Evolutionary conservation across 257 asterid genomes (phyloP), one percentile per base, ranked within the genome.

Genomic region (Verbena officinalis): DNA sequence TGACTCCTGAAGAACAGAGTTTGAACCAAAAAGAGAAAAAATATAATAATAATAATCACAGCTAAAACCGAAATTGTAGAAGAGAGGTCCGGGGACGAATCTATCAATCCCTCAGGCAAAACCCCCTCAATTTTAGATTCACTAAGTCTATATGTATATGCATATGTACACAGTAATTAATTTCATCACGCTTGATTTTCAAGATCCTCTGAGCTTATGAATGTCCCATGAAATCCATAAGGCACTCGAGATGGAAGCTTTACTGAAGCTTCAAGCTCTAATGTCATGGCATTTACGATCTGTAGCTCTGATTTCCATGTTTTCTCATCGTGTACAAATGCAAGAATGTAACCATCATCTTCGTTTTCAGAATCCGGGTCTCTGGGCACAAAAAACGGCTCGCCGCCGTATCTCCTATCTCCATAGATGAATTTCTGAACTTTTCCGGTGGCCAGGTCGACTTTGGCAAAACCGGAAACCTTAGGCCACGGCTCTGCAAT

Each of bases 211-310:
- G 84, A 60, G 75, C 75, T 74, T 2, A 89, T 71, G 24, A 86
- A 89, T 16, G 97, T 89, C 16, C 95, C 97, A 15, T 89, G 97
- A 65, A 89, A 89, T 1, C 97, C 97, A 40, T 89, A 89, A 1
- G 97, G 95, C 30, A 89, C 97, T 63, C 95, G 76, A 5, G 95
- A 83, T 1, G 95, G 97, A 9, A 89, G 84, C 46, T 62, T 65
- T 0, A 89, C 79, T 0, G 73, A 20, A 7, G 94, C 95, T 59
- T 81, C 94, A 34, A 64, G n/a, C 65, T 79, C 20, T 52, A 89
- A 13, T 12, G 79, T 79, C 72, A 27, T 27, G 3, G 89, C 89
- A 59, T 84, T 83, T 12, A 89, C 76, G 2, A 89, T 79, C 69
- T 71, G 75, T n/a, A 89, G 55, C 85, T 84, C 95, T 12, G 97